Conservation (phyloP, 192 early-diverging fungal species). For the Coemansia sp. region DNA sequence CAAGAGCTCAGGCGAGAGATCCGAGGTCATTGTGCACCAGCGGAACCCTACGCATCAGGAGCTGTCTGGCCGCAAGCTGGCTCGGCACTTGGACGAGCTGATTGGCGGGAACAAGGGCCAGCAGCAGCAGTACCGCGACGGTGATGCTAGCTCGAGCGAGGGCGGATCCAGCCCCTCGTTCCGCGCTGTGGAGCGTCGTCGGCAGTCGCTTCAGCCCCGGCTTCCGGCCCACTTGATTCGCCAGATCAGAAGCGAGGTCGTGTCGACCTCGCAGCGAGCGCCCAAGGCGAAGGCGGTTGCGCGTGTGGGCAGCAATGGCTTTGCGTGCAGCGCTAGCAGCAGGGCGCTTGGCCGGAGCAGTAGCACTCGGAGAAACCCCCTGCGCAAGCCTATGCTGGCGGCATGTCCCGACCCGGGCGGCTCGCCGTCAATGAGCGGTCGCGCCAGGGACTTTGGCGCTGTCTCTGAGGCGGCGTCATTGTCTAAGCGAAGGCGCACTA, state of each 20-base stretch:
- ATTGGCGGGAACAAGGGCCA: constrained; percentile 18
- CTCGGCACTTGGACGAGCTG: constrained; percentile 48
- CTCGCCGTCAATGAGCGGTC: constrained; percentile 17
- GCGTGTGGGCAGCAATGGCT: neutral
- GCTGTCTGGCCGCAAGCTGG: constrained; percentile 36
- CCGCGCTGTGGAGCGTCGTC: constrained; percentile 6
- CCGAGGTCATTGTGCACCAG: constrained; percentile 50
- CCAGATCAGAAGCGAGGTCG: constrained; percentile 50
- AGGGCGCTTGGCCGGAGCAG: constrained; percentile 10
- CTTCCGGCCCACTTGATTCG: constrained; percentile 40
- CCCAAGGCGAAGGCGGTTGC: constrained; percentile 12
- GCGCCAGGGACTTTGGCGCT: neutral
- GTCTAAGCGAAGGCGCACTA: constrained; percentile 32
- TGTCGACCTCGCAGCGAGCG: constrained; percentile 25
- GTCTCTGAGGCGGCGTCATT: constrained; percentile 14
- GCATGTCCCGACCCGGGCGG: neutral
- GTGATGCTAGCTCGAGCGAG: neutral
- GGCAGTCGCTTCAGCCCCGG: constrained; percentile 23
- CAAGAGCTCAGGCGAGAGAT: constrained; percentile 17
- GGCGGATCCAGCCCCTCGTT: constrained; percentile 5
- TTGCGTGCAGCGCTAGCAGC: neutral
- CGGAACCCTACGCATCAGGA: neutral
- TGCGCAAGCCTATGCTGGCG: neutral
- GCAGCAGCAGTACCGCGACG: neutral
- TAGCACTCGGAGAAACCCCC: neutral